Percentiles rank a stretch among this genome's conserved stretches.
Conservation (phyloP, 257 asterid genomes). For the Striga asiatica region DNA sequence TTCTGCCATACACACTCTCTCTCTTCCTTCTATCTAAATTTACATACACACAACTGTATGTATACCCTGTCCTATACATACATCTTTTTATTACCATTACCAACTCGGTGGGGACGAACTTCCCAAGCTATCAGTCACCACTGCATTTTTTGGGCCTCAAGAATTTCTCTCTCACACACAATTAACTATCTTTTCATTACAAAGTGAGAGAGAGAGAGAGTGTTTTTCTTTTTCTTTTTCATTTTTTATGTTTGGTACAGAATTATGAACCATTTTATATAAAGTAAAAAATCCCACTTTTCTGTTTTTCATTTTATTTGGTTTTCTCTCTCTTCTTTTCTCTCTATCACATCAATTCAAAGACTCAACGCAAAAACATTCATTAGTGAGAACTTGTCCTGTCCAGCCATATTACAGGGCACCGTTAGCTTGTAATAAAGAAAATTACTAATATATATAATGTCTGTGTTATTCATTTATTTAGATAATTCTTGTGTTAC, state of each 20-base stretch:
- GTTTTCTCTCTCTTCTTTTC: slow-evolving; percentile 20
- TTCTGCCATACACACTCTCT: neutral
- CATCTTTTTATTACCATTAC: slow-evolving; percentile 10
- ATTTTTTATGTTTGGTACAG: slow-evolving; percentile 13
- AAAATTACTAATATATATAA: neutral
- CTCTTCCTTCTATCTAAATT: slow-evolving; percentile 8
- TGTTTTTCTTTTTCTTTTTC: no score
- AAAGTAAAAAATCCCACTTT: slow-evolving; percentile 11
- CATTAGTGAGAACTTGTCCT: neutral
- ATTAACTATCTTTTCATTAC: slow-evolving; percentile 1
- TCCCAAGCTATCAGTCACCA: no score
- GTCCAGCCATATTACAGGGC: slow-evolving; percentile 48
- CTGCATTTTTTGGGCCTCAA: no score
- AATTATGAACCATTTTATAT: neutral
- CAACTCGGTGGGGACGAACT: slow-evolving; percentile 22
- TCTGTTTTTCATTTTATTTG: neutral
- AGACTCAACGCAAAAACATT: slow-evolving; percentile 1
- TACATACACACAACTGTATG: neutral
- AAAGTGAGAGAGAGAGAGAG: slow-evolving; percentile 6
- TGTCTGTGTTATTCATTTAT: neutral
- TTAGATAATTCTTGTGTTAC: neutral
- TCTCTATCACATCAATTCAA: slow-evolving; percentile 12
- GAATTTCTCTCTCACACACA: slow-evolving; percentile 2
- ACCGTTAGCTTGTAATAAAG: slow-evolving; percentile 39
- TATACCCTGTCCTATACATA: no score